A percentile compares a stretch with the other conserved stretches of the same genome.
These are phyloP conservation scores for Fusarium continuum DNA, from an alignment of 2,329 filamentous ascomycete genomes.

Conservation along the genomic window DNA sequence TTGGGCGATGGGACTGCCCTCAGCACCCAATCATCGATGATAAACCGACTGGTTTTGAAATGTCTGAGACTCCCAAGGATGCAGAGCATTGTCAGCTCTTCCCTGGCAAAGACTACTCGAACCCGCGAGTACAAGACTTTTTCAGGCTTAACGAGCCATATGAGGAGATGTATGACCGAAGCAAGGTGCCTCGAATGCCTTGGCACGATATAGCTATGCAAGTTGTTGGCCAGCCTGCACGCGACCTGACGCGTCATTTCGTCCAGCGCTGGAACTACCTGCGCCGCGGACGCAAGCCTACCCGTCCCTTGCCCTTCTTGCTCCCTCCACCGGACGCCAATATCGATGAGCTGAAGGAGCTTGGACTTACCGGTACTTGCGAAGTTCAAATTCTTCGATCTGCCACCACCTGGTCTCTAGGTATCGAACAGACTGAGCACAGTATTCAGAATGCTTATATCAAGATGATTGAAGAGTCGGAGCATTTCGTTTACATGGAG, in stretches of 20 bases:
- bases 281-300: conserved; percentile 89
- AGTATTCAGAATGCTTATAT: conserved; percentile 97
- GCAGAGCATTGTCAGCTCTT: conserved; percentile 95
- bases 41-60: conserved; percentile 93
- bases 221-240: conserved; percentile 92
- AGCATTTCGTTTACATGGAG: conserved; percentile 98
- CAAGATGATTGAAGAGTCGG: conserved; percentile 92
- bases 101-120: conserved; percentile 98
- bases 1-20: conserved; percentile 96
- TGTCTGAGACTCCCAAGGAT: conserved; percentile 78
- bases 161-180: conserved; percentile 98
- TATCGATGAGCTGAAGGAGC: conserved; percentile 81
- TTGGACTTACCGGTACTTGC: conserved; percentile 92
- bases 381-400: conserved; percentile 96
- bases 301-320: conserved; percentile 90
- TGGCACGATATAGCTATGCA: conserved; percentile 99
- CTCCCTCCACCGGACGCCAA: conserved; percentile 94
- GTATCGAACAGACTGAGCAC: conserved; percentile 86
- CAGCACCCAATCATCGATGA: conserved; percentile 92
- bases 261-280: conserved; percentile 99
- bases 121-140: conserved; percentile 94
- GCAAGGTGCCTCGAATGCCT: conserved; percentile 89
- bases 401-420: conserved; percentile 89
- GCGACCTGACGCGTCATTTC: conserved; percentile 94
- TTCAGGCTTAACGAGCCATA: conserved; percentile 93